Percentiles rank a stretch among this genome's conserved stretches.
Conservation (phyloP, 306 rosid genomes). For the Ammopiptanthus mongolicus region DNA sequence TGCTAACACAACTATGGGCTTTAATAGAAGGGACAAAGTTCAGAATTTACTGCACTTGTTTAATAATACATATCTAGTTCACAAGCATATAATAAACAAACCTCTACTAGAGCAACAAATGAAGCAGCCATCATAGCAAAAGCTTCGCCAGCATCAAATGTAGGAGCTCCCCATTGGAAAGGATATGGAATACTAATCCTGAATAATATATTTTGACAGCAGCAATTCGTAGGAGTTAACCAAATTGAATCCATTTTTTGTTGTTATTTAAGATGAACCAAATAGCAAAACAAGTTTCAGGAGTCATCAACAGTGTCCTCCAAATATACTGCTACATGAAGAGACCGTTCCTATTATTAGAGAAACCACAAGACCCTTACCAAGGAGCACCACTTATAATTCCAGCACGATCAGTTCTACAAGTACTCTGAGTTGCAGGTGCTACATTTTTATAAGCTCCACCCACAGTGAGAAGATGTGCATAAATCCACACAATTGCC, state of each 20-base stretch:
- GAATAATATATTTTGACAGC: conserved; percentile 15
- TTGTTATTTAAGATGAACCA: neutral
- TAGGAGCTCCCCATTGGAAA: conserved; percentile 98
- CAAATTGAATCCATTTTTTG: neutral
- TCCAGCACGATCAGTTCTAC: conserved; percentile 95
- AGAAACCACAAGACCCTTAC: conserved; percentile 36
- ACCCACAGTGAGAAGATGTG: conserved; percentile 76
- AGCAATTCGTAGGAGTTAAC: neutral
- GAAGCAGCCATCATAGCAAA: conserved; percentile 98
- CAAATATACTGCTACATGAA: neutral
- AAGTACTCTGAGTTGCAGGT: conserved; percentile 52
- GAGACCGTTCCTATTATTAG: neutral
- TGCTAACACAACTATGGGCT: neutral
- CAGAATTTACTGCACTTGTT: conserved; percentile 4
- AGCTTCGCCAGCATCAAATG: conserved; percentile 91
- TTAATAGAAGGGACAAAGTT: neutral
- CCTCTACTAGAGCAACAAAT: conserved; percentile 91
- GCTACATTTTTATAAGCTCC: conserved; percentile 77
- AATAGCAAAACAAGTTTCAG: neutral
- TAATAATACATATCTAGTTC: neutral
- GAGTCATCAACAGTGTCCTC: neutral
- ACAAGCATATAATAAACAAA: conserved; percentile 21
- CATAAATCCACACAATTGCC: conserved; percentile 80
- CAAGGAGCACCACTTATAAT: conserved; percentile 79
- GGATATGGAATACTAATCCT: conserved; percentile 95